Evolutionary conservation across 2,329 filamentous ascomycete genomes (phyloP), one percentile per base, ranked within the genome.

Genomic region (Acrodontium crateriforme): DNA sequence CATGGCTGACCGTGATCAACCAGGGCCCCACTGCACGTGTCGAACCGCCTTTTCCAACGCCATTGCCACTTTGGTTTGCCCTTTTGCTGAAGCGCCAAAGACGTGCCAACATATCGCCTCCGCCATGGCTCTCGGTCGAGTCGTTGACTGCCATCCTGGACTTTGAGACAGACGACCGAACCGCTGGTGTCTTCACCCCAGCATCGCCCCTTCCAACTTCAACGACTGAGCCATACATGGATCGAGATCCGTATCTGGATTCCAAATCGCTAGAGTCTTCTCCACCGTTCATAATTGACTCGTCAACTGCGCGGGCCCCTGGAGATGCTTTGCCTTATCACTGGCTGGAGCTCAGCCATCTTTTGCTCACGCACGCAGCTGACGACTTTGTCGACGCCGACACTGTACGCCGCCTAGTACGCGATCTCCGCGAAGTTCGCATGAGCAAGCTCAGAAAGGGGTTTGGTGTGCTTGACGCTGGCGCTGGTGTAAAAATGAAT

Each of bases 81-180:
- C 69, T 95, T 10, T 74, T 95, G 14, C 74, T 98, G 30, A 95
- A 95, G 58, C 83, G 85, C 38, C 89, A 98, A 58, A 74, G 79
- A 29, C 78, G 89, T 46, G 84, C 84, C 44, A 94, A 93, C 59
- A 93, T 98, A 40, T 64, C 89, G 3, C 77, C 89, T 0, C 89
- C 89, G 6, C 67, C 82, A 10, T 98, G 89, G 89, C 72, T 98
- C 6, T 73, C 79, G 36, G 68, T 79, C 0, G 63, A 75, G 35
- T 78, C 80, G 3, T 73, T 98, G 4, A 65, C 71, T 36, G 65
- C 76, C 7, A 79, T 95, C 36, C 72, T 95, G 35, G 69, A 80
- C 31, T 67, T 79, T 46, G 89, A 98, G 50, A 89, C 78, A 16
- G 73, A 76, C 25, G 58, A 74, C 40, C 35, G 34, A 7, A 71